Conservation (phyloP, 2,329 filamentous ascomycete genomes). For the Fusarium tuaranense region DNA sequence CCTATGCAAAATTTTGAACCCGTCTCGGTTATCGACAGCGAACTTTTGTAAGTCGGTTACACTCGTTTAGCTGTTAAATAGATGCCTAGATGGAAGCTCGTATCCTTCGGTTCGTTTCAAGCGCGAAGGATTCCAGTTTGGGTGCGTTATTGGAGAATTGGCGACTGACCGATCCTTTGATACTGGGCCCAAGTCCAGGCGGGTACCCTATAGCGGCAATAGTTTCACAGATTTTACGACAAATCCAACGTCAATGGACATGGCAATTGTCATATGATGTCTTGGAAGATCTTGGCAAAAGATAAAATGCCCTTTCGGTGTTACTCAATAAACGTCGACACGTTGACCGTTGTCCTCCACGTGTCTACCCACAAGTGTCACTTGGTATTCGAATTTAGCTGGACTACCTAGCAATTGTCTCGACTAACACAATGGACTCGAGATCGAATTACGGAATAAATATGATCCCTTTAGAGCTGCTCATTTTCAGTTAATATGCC, state of each 20-base stretch:
- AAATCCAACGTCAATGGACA: neutral
- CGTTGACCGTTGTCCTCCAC: neutral
- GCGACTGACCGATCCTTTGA: neutral
- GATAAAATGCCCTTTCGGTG: neutral
- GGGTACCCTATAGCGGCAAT: neutral
- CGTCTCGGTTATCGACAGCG: neutral
- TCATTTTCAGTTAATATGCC: neutral
- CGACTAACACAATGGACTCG: neutral
- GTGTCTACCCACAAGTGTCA: neutral
- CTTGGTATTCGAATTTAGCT: neutral
- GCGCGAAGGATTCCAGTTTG: neutral
- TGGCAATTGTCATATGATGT: neutral
- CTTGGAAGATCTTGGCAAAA: neutral
- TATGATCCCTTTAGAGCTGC: neutral
- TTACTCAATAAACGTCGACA: neutral
- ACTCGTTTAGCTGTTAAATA: neutral
- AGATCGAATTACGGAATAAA: neutral
- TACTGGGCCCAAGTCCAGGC: neutral
- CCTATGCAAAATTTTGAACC: slow-evolving; percentile 12
- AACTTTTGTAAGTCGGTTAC: neutral
- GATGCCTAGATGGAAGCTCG: neutral
- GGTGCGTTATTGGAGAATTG: neutral
- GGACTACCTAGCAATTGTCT: neutral
- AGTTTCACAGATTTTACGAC: neutral
- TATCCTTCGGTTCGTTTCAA: neutral